Base-by-base conservation (phyloP, 768 basidiomycete genomes). In the Lactarius sp. region DNA sequence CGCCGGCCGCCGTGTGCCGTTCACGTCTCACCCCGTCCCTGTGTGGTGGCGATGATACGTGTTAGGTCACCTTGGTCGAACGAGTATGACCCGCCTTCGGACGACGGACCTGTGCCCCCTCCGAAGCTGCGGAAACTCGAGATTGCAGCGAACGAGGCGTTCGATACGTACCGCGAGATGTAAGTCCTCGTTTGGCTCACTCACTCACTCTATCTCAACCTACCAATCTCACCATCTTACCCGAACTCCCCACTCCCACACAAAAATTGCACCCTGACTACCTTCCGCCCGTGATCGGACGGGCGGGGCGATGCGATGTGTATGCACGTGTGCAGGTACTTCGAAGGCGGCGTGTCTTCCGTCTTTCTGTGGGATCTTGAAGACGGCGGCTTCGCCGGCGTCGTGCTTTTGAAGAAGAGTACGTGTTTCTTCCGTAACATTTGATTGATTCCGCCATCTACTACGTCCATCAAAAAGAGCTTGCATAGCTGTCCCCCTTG, bases 361-460 rank as follows among this genome's bases (percentile, higher is more conserved):
- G 96, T 97, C 16, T 99, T 95, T 75, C 85, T 99, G 20, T 99
- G 97, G 97, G 96, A 98, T 72, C 81, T 94, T 33, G 96, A 98
- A 62, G 95, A 98, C 70, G 92, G 92, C 16, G 91, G 89, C 56
- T 98, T 98, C 74, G 96, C 97, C 9, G 97, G 97, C 10, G 96
- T 96, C 2, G 97, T 98, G 1, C 77, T 99, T 59, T 78, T 99
- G 67, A 97, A 98, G 81, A 99, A 98, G 78, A 81, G 95, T 95
- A 62, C 63, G 80, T 73, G 16, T 53, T 37, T n/a, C 2, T 44
- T 44, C 3, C 9, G 44, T 44, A 1, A 47, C 2, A 6, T 46
- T 33, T 57, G 42, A 57, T 57, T 57, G 56, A 36, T 44, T 9
- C 12, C 18, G 6, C 44, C 42, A 56, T 47, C 10, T 41, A 14